Evolutionary conservation across 495 filamentous ascomycete species (phyloP), one percentile per base, ranked within the genome.

Genomic region (Pseudevernia furfuracea): DNA sequence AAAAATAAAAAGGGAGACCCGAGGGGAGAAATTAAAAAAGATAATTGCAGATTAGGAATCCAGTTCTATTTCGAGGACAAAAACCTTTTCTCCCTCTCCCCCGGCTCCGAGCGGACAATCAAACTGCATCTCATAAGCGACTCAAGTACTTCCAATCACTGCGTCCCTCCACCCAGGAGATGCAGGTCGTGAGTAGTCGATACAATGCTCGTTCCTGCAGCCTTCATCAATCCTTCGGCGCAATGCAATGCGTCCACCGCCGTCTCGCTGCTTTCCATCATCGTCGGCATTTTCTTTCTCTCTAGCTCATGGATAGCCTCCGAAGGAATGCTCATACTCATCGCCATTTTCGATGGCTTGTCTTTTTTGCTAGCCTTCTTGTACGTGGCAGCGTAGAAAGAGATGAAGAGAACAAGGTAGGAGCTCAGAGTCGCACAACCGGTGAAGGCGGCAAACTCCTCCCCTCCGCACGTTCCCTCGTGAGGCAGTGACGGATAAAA

Each of bases 401-500:
- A 73, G 34, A 73, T 69, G 49, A 73, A 73, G 30, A 73, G 71
- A 7, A 73, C 43, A 1, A 73, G 68, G 55, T 73, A 73, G 3
- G 71, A 73, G 53, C 68, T 73, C 25, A 73, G 37, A n/a, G 70
- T 73, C 12, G 65, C 71, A 48, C 72, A 71, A n/a, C 71, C 71
- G 12, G 68, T 60, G 58, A 73, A 70, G 8, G 71, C 71, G 15
- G 71, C 71, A 38, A 71, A 73, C 32, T 71, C 68, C 61, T 73
- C 71, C 25, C 71, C 71, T 25, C 59, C 66, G 52, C 71, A 73
- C 23, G 48, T 62, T 21, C 71, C 71, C n/a, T 63, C 38, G 49
- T 74, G 71, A 1, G 69, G 71, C 5, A 72, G 49, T 12, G 60
- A 56, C 21, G 65, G 71, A 21, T 66, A 68, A 39, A 68, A 74